Evolutionary conservation across 192 early-diverging fungal genomes (phyloP).

Genomic region (Mortierella alpina): DNA sequence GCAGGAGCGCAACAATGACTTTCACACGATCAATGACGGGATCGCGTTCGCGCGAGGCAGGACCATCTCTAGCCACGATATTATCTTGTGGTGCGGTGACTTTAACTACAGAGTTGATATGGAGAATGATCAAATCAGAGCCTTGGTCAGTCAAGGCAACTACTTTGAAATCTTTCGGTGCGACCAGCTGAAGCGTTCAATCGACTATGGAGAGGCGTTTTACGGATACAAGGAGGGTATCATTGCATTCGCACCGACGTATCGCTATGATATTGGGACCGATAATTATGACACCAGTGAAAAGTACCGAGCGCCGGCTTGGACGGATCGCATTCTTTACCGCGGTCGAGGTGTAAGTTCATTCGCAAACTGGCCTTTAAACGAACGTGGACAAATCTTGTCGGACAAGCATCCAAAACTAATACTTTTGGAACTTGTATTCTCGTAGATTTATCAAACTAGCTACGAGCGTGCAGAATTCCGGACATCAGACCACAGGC

Average conservation of each 20-base stretch:
- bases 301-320: conserved; percentile 33
- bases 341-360: conserved; percentile 60
- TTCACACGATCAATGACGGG: conserved; percentile 79
- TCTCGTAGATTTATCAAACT: conserved; percentile 52
- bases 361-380: conserved; percentile 23
- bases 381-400: background rate
- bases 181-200: conserved; percentile 63
- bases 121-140: conserved; percentile 69
- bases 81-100: conserved; percentile 90
- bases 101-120: conserved; percentile 91
- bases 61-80: conserved; percentile 80
- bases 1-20: conserved; percentile 88
- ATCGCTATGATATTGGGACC: conserved; percentile 84
- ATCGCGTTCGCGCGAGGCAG: conserved; percentile 78
- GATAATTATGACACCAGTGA: conserved; percentile 78
- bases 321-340: conserved; percentile 70
- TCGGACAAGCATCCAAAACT: background rate
- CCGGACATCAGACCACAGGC: conserved; percentile 84
- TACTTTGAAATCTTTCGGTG: conserved; percentile 50
- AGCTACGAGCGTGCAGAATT: conserved; percentile 68
- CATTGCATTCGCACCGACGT: conserved; percentile 81
- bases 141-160: conserved; percentile 25
- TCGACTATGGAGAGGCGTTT: conserved; percentile 74
- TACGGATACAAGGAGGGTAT: conserved; percentile 80
- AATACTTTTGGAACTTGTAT: background rate